Base-by-base conservation (phyloP, 441 rosid species). In the Hura crepitans region DNA sequence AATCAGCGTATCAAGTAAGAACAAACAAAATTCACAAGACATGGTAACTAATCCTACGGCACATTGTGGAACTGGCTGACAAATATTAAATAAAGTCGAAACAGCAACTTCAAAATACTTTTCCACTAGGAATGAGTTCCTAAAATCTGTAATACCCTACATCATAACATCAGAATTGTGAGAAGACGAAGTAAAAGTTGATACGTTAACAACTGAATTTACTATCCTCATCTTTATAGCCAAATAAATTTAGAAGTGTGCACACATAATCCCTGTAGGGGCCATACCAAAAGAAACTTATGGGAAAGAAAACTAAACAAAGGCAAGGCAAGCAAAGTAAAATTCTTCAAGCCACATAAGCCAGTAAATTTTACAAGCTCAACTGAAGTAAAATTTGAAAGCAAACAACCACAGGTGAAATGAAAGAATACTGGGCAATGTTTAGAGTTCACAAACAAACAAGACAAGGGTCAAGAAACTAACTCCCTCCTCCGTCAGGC, bases 401-500 rank as follows among this genome's bases (percentile, higher is more conserved):
- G 30, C 3, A 14, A 67, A 62, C 56, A 59, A 57, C 23, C 51
- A 69, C 35, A 46, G 15, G 62, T 23, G 20, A 68, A 13, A 39
- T 6, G 6, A 37, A 33, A 50, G 15, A 70, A 46, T 6, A 22
- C 20, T 28, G 20, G 13, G 9, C 4, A 68, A 17, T 35, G 50
- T n/a, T 45, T 9, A 68, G 60, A 33, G 43, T 62, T 18, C 43
- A 46, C 54, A 70, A 28, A 47, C 56, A 43, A 66, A 25, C n/a
- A 68, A 72, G 58, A 66, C 37, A 11, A 70, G 47, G 69, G 55
- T 68, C 50, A 18, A 73, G 71, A 75, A 69, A 87, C 95, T 86
- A 43, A 92, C 99, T 87, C 57, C 98, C 97, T 85, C 88, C 97
- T 75, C 97, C 95, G 69, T 90, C 96, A 12, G 92, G 84, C 69